A percentile compares a stretch with the other conserved stretches of the same genome.
These are phyloP conservation scores for Phlebiopsis flavidoalba DNA, from an alignment of 768 basidiomycete species.

Conservation along the genomic window DNA sequence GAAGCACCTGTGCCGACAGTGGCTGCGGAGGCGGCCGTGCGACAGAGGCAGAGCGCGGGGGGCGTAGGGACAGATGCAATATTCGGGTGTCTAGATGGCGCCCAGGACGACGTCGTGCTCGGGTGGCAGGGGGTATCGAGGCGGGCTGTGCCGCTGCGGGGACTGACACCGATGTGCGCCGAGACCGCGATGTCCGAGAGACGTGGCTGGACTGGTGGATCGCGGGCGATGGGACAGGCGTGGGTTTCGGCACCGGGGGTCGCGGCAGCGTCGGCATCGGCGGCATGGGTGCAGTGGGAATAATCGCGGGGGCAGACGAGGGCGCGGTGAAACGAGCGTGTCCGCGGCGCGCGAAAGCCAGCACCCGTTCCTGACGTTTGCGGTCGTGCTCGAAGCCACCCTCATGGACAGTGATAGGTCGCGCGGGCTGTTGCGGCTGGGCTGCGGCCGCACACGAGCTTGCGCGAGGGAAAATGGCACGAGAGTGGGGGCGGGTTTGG, in stretches of 20 bases:
- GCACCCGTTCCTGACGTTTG: neutral
- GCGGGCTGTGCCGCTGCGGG: neutral
- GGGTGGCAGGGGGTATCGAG: neutral
- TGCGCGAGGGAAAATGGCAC: neutral
- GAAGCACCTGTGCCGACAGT: neutral
- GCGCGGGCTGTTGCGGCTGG: neutral
- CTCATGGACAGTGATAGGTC: neutral
- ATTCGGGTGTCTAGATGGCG: neutral
- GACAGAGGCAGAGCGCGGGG: neutral
- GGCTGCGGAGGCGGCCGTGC: neutral
- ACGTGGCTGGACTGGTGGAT: neutral
- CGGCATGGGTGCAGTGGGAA: neutral
- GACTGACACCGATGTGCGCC: neutral
- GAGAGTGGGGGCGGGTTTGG: neutral
- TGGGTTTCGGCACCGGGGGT: neutral
- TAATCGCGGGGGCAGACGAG: neutral
- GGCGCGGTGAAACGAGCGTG: slow-evolving; percentile 1
- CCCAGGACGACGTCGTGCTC: no score
- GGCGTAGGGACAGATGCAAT: neutral
- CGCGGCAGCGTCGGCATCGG: neutral
- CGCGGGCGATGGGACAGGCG: neutral
- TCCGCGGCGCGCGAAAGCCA: neutral
- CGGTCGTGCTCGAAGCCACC: neutral
- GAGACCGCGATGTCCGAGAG: neutral
- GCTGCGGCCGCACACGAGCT: neutral